These are phyloP conservation scores for Blastobotrys apis DNA, from an alignment of 1,139 yeast genomes.

Conservation along the genomic window DNA sequence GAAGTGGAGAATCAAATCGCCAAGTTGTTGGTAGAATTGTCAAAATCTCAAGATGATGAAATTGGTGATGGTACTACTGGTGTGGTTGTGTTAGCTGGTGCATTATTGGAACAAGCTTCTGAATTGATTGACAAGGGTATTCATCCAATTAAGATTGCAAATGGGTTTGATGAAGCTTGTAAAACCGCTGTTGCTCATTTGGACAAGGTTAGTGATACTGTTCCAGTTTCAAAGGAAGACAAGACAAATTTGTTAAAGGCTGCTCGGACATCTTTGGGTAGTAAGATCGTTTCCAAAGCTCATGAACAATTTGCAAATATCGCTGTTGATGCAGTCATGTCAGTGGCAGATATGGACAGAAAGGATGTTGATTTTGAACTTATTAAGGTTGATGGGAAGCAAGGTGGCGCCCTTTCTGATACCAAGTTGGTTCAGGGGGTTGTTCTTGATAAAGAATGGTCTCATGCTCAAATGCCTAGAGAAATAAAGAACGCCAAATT, in stretches of 20 bases:
- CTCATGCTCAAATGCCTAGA: constrained; percentile 98
- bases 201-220: constrained; percentile 66
- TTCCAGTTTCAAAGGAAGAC: constrained; percentile 39
- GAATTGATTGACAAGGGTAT: constrained; percentile 95
- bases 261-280: constrained; percentile 91
- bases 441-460: constrained; percentile 89
- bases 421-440: constrained; percentile 86
- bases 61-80: constrained; percentile 99
- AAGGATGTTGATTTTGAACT: constrained; percentile 95
- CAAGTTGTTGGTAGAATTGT: constrained; percentile 86
- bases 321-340: constrained; percentile 94
- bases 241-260: constrained; percentile 65
- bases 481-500: constrained; percentile 73
- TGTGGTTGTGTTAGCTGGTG: constrained; percentile 94
- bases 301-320: constrained; percentile 92
- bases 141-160: constrained; percentile 94
- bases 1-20: constrained; percentile 96
- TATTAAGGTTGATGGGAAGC: constrained; percentile 91
- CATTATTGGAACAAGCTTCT: constrained; percentile 87
- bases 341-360: constrained; percentile 88
- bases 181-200: constrained; percentile 77
- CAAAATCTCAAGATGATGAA: constrained; percentile 96
- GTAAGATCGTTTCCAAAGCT: constrained; percentile 90
- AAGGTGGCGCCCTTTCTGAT: constrained; percentile 89
- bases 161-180: constrained; percentile 97